Conservation (phyloP, 495 filamentous ascomycete species). For the Platismatia glauca region DNA sequence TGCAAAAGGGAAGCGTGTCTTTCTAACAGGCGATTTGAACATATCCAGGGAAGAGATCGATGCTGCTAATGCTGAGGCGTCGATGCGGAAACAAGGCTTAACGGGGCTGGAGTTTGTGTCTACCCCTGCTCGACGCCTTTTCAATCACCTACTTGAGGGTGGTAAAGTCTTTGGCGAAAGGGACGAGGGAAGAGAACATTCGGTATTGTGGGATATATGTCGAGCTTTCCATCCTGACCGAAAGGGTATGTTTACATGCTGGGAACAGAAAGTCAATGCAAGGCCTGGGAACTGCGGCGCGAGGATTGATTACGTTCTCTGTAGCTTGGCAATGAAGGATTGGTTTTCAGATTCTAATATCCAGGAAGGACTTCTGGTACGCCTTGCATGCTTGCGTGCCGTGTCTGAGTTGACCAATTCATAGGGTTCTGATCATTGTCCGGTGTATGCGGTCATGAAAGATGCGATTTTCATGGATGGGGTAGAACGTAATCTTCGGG, state of each 20-base stretch:
- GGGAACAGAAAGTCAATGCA: conserved; percentile 79
- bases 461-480: conserved; percentile 48
- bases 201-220: conserved; percentile 79
- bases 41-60: conserved; percentile 70
- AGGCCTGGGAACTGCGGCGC: conserved; percentile 86
- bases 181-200: conserved; percentile 62
- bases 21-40: conserved; percentile 86
- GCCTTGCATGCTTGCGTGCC: not conserved
- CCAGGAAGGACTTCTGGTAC: conserved; percentile 80
- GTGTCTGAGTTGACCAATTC: conserved; percentile 17
- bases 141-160: conserved; percentile 73
- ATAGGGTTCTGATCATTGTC: conserved; percentile 91
- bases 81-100: conserved; percentile 58
- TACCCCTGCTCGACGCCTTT: conserved; percentile 63
- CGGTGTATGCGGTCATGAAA: conserved; percentile 74
- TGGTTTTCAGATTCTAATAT: conserved; percentile 90
- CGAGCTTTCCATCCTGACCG: conserved; percentile 71
- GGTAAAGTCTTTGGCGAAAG: conserved; percentile 61
- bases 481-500: conserved; percentile 46
- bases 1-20: conserved; percentile 68
- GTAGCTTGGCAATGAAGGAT: conserved; percentile 65
- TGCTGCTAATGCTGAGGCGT: conserved; percentile 58
- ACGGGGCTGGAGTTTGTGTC: conserved; percentile 63
- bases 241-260: conserved; percentile 91
- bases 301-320: conserved; percentile 88